Evolutionary conservation across 192 early-diverging fungal species (phyloP), one percentile per base, ranked within the genome.

Genomic region (Gamsiella multidivaricata): DNA sequence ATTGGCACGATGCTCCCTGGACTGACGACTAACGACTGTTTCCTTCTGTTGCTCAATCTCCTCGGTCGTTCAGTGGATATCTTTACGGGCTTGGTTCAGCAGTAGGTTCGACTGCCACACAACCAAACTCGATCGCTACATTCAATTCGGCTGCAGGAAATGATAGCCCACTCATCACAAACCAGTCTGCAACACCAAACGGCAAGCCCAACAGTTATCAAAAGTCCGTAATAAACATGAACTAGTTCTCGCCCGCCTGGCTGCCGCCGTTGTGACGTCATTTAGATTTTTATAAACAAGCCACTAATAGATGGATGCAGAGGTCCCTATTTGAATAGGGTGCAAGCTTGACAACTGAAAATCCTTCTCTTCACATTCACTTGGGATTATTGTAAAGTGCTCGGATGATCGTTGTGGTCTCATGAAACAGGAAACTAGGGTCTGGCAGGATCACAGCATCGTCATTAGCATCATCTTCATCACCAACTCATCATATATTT

Each of bases 11-110:
- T 18, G 29, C 17, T 4, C 9, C 54, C 36, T n/a, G 8, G 12
- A 39, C 5, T 39, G 7, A 39, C 12, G 37, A 39, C 37, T 39
- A 39, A 39, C 37, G 37, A 39, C 12, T 39, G 37, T 41, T 14
- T 41, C 39, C 14, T 14, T 41, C 39, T 41, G 14, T 14, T 41
- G 7, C 39, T 41, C 39, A 41, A 10, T 46, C 45, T 18, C 6
- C 57, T 34, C 18, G 10, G n/a, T n/a, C n/a, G n/a, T n/a, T n/a
- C 61, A 87, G 85, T 36, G 83, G 83, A 25, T 87, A 83, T 55
- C 70, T 87, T 5, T 87, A 84, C 46, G 85, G 85, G 23, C 67
- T 87, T 32, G 79, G 83, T 14, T 78, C 74, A 53, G 74, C 74
- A 64, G 74, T 78, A 33, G 74, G 74, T n/a, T 78, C 74, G 0